Evolutionary conservation across 768 basidiomycete species (phyloP).

Genomic region (Hypholoma fasciculare): DNA sequence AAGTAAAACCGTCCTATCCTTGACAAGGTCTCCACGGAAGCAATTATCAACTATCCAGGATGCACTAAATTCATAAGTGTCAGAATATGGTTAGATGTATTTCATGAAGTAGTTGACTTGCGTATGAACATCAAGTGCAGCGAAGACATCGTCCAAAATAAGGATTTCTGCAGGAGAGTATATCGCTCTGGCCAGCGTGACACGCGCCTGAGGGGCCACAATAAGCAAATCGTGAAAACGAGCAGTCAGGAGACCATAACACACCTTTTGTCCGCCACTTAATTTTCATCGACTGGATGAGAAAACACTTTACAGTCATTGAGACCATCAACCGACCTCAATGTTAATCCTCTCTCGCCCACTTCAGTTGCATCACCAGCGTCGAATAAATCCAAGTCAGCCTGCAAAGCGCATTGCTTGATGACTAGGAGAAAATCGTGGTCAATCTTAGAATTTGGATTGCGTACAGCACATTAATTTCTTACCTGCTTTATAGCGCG

Average conservation of each 20-base stretch:
- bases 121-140: constrained; percentile 49
- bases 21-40: constrained; percentile 70
- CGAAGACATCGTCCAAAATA: constrained; percentile 72
- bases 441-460: background rate
- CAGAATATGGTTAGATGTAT: background rate
- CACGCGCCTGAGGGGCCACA: constrained; percentile 32
- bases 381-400: constrained; percentile 61
- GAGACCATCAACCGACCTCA: constrained; percentile 19
- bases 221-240: background rate
- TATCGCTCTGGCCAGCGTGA: constrained; percentile 45
- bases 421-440: constrained; percentile 37
- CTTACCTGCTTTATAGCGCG: constrained; percentile 50
- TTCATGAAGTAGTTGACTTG: constrained; percentile 12
- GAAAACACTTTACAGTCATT: no score
- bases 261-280: constrained; percentile 41
- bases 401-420: constrained; percentile 66
- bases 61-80: constrained; percentile 44
- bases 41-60: constrained; percentile 76
- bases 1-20: constrained; percentile 76
- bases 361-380: constrained; percentile 65
- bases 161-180: constrained; percentile 56
- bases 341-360: constrained; percentile 62
- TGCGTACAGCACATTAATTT: background rate
- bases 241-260: background rate
- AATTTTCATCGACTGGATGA: background rate